Base-by-base conservation (phyloP, 2,329 filamentous ascomycete species). In the Clarireedia homoeocarpa region DNA sequence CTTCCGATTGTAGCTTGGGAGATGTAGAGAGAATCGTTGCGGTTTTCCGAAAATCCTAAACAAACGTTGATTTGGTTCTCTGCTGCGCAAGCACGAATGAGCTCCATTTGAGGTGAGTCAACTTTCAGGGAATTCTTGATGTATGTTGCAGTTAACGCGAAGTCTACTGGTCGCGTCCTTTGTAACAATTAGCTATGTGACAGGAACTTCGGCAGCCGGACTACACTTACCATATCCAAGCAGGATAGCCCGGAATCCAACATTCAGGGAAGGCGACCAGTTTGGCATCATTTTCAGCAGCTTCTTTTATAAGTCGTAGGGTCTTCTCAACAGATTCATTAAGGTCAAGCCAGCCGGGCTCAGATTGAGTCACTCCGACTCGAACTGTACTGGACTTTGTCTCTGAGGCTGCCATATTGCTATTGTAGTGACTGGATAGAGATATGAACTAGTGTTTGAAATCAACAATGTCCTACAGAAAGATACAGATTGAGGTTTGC, bases 291-390 rank as follows among this genome's bases (percentile, higher is more conserved):
- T 78, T 74, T 9, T 67, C 59, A 1, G 76, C 77, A 0, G 82
- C 83, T 60, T 81, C 75, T 39, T 73, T 67, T 59, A 85, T 83
- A 52, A 84, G 71, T 0, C 67, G 62, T 61, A 78, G 77, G 4
- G 82, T 83, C 65, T 85, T 85, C 1, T 73, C 66, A 1, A 85
- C 76, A 2, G 74, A 72, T 0, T 66, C 76, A 9, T 75, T 70
- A 3, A 85, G 74, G 61, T 85, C 78, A 4, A 84, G 71, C 80
- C 81, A 85, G 1, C 72, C 74, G 0, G 81, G 80, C 65, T 84
- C 82, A 5, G 77, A 75, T 63, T 85, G 81, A 0, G 77, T 74
- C 6, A 77, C 77, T 23, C 74, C 77, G 6, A 80, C 38, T 34
- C 26, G 34, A 14, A 40, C 36, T 23, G 23, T 23, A 9, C 20